Base-by-base conservation (phyloP, 2,329 filamentous ascomycete genomes). In the Cercospora sp. region DNA sequence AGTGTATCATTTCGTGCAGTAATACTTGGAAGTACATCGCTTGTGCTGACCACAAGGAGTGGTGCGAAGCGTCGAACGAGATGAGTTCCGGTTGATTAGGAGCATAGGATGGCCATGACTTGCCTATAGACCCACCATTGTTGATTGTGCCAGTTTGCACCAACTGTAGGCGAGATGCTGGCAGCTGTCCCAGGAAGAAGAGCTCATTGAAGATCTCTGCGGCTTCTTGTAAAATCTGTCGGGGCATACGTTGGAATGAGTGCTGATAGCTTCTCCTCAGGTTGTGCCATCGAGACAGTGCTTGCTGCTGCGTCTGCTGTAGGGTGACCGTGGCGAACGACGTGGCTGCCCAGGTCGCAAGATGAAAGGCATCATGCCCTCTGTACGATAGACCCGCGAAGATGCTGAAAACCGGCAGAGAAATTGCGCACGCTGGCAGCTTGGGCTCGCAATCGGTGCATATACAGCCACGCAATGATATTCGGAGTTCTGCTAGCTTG, bases 1-100 rank as follows among this genome's bases (percentile, higher is more conserved):
- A 61, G 45, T 68, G 66, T 26, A 59, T 39, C 69, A 71, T 71
- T 53, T 67, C 65, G 39, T 67, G 65, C 26, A 67, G 51, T 12
- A 67, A 30, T n/a, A 39, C 20, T 18, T 57, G 48, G 26, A 66
- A 10, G 9, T 45, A 23, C 33, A 12, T 30, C n/a, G 53, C 45
- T 39, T 16, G 28, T 30, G 13, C 58, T 23, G 30, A 58, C 33
- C 61, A 61, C n/a, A 67, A 33, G 16, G 9, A 8, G 28, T 60
- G 51, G 23, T 59, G 10, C 7, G 23, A 31, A 5, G 20, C n/a
- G 20, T 67, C 57, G 18, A 67, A 10, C 16, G 53, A 7, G 60
- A 67, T 60, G 36, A 18, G 16, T 39, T 67, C 65, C n/a, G 65
- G 36, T 13, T 55, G 26, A 28, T 26, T 16, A 23, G 33, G 16